A percentile compares a stretch with the other conserved stretches of the same genome.
Evolutionary conservation across 768 basidiomycete genomes (phyloP).

Genomic region (Amanita phalloides): DNA sequence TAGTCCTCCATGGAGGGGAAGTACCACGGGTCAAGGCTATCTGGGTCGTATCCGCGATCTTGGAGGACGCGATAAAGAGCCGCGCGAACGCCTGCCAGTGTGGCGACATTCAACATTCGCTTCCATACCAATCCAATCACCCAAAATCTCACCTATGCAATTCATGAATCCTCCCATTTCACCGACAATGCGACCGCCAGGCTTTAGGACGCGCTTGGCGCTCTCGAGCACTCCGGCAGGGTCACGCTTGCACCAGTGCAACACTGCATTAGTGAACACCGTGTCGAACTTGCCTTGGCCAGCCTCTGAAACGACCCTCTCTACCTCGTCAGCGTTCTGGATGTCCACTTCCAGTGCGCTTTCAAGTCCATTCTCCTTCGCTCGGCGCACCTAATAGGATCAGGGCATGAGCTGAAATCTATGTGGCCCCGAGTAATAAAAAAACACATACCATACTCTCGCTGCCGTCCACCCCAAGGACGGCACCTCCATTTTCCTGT

Average conservation of each 20-base stretch:
- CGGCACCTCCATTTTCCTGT: conserved; percentile 32
- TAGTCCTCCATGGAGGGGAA: conserved; percentile 71
- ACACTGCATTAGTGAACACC: conserved; percentile 68
- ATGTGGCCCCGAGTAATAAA: neutral
- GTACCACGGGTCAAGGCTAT: conserved; percentile 68
- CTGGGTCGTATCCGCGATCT: conserved; percentile 46
- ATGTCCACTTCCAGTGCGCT: conserved; percentile 44
- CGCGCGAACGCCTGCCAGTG: conserved; percentile 40
- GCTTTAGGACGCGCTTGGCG: conserved; percentile 50
- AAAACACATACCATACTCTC: conserved; percentile 54
- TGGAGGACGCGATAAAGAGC: conserved; percentile 44
- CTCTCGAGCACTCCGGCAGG: conserved; percentile 56
- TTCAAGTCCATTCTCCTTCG: conserved; percentile 33
- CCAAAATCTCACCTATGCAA: conserved; percentile 38
- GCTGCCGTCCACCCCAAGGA: conserved; percentile 64
- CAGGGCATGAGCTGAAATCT: neutral
- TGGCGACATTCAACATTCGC: neutral
- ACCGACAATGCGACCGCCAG: conserved; percentile 59
- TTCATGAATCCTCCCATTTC: conserved; percentile 79
- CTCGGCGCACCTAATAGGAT: conserved; percentile 39
- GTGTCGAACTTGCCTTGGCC: conserved; percentile 41
- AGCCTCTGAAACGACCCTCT: neutral
- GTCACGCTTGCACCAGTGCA: conserved; percentile 81
- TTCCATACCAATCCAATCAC: neutral
- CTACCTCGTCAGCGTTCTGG: conserved; percentile 27